These are phyloP conservation scores for Teunomyces lycoperdinae DNA, from an alignment of 805 yeast genomes.

Conservation along the genomic window DNA sequence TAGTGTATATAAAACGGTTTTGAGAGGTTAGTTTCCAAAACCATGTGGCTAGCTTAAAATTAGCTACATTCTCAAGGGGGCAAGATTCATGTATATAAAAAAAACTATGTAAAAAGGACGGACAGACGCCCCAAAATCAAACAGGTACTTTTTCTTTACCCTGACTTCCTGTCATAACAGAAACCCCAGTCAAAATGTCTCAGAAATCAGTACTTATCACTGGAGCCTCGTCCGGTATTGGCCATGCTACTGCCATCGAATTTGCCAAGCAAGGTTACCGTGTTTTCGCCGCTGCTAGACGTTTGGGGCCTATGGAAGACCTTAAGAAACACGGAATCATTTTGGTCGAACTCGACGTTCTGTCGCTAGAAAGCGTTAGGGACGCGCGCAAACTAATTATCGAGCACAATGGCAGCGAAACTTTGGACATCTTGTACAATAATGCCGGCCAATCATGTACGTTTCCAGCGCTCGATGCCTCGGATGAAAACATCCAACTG, in stretches of 20 bases:
- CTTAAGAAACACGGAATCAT: constrained; percentile 44
- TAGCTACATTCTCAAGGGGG: too few species aligned
- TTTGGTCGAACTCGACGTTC: constrained; percentile 56
- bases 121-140: too few species aligned
- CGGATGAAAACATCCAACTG: constrained; percentile 48
- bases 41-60: too few species aligned
- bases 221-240: constrained; percentile 59
- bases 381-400: constrained; percentile 42
- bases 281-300: constrained; percentile 75
- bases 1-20: neutral
- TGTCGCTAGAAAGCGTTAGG: constrained; percentile 46
- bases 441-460: constrained; percentile 80
- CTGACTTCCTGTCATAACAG: too few species aligned
- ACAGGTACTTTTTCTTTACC: too few species aligned
- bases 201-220: constrained; percentile 51
- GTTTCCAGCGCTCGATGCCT: constrained; percentile 65
- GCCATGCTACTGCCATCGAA: constrained; percentile 47
- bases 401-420: constrained; percentile 39
- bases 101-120: too few species aligned
- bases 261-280: constrained; percentile 50
- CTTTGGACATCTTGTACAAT: constrained; percentile 61
- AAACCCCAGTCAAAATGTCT: neutral
- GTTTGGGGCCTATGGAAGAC: constrained; percentile 57
- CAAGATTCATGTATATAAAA: too few species aligned
- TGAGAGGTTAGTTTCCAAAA: too few species aligned